Percentiles rank a stretch among this genome's conserved stretches.
These are phyloP conservation scores for Wickerhamiella cacticola DNA, from an alignment of 805 yeast species.

Conservation along the genomic window DNA sequence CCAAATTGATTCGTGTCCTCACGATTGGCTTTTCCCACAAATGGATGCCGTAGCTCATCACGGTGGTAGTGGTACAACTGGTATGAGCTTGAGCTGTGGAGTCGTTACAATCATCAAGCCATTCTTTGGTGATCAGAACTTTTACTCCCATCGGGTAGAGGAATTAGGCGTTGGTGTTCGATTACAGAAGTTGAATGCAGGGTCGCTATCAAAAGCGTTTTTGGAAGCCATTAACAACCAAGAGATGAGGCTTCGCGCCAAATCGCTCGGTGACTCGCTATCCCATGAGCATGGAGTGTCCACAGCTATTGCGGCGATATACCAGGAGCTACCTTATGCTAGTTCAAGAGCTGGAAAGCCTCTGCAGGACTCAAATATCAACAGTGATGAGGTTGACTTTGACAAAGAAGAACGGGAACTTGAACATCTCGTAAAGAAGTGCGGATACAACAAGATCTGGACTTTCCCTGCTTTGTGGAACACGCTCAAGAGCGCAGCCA, in stretches of 20 bases:
- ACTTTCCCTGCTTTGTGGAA: not conserved
- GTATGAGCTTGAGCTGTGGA: slow-evolving; percentile 78
- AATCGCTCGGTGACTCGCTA: slow-evolving; percentile 48
- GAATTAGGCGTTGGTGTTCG: slow-evolving; percentile 78
- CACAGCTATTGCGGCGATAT: slow-evolving; percentile 65
- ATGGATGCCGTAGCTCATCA: slow-evolving; percentile 94
- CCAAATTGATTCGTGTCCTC: slow-evolving; percentile 67
- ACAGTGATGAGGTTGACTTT: not conserved
- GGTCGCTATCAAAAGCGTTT: slow-evolving; percentile 54
- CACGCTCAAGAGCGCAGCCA: not conserved
- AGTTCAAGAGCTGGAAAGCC: not conserved
- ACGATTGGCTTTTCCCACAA: slow-evolving; percentile 85
- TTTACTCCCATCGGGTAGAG: slow-evolving; percentile 76
- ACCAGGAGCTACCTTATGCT: slow-evolving; percentile 69
- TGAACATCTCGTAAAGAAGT: not conserved
- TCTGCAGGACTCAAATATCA: not conserved
- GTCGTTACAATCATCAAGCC: slow-evolving; percentile 86
- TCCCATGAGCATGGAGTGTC: slow-evolving; percentile 68
- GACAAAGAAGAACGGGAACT: not conserved
- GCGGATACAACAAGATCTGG: not conserved
- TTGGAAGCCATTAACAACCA: slow-evolving; percentile 53
- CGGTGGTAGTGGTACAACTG: slow-evolving; percentile 96
- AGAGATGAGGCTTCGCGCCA: slow-evolving; percentile 58
- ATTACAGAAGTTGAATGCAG: slow-evolving; percentile 53
- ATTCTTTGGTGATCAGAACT: slow-evolving; percentile 92